Evolutionary conservation across 441 rosid genomes (phyloP).

Genomic region (Viola pubescens): DNA sequence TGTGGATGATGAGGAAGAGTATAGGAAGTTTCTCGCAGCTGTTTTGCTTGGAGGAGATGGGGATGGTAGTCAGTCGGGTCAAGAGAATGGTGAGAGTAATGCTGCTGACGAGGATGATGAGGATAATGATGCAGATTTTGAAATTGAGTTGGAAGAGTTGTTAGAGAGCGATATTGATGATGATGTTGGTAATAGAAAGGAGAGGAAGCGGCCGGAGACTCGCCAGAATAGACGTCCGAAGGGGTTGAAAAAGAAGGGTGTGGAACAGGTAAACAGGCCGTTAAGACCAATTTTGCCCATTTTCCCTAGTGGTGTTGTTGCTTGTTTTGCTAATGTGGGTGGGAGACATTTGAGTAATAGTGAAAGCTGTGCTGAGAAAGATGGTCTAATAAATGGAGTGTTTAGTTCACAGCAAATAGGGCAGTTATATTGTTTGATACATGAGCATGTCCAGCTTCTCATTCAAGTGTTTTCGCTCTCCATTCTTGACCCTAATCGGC

Average conservation of each 20-base stretch:
- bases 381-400: constrained; percentile 36
- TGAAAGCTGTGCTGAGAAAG: constrained; percentile 26
- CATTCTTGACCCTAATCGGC: constrained; percentile 64
- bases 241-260: constrained; percentile 37
- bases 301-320: constrained; percentile 34
- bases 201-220: constrained; percentile 54
- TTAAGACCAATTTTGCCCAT: constrained; percentile 74
- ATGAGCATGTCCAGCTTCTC: constrained; percentile 89
- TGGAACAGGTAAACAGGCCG: constrained; percentile 61
- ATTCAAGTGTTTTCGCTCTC: constrained; percentile 82
- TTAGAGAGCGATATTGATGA: constrained; percentile 91
- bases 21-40: constrained; percentile 85
- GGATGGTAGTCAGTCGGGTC: constrained; percentile 30
- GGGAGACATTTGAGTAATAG: not conserved
- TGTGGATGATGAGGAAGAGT: constrained; percentile 85
- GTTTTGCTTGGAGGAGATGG: constrained; percentile 60
- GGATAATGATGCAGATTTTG: constrained; percentile 91
- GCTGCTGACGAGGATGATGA: constrained; percentile 70
- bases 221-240: constrained; percentile 73
- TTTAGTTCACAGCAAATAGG: constrained; percentile 68
- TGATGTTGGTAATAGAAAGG: constrained; percentile 29
- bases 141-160: constrained; percentile 90
- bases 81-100: constrained; percentile 27
- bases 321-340: constrained; percentile 23
- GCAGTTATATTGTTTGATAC: constrained; percentile 70